Evolutionary conservation across 2,329 filamentous ascomycete genomes (phyloP).

Genomic region (Chaetomiaceae sp.): DNA sequence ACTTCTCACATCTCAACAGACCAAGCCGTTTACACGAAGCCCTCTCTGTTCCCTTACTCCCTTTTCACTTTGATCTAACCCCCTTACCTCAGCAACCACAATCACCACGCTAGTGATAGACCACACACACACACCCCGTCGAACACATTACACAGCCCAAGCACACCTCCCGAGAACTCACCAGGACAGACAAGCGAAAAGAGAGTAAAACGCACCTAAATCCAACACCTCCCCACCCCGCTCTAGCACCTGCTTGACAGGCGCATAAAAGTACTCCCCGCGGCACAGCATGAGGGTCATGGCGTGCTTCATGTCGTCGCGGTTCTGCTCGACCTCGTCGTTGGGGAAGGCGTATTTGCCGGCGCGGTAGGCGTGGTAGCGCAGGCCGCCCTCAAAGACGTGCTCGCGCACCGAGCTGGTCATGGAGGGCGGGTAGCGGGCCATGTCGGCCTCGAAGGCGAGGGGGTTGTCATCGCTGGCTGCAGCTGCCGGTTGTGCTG

Average conservation of each 20-base stretch:
- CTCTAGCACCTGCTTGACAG: constrained; percentile 34
- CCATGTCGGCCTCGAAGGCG: constrained; percentile 19
- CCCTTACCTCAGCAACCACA: no score
- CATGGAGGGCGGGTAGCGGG: constrained; percentile 26
- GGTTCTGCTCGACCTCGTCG: constrained; percentile 36
- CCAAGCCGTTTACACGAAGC: no score
- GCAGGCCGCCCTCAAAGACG: constrained; percentile 30
- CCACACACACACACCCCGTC: no score
- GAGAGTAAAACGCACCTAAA: constrained; percentile 34
- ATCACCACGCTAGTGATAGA: no score
- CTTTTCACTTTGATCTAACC: no score
- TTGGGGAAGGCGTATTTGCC: constrained; percentile 34
- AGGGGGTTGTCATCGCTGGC: background rate
- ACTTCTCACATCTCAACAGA: no score
- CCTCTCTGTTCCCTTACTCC: no score
- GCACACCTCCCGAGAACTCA: no score
- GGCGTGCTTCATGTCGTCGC: constrained; percentile 37
- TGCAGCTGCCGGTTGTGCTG: background rate
- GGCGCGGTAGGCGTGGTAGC: constrained; percentile 33
- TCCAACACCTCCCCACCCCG: constrained; percentile 41
- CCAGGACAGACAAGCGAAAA: background rate
- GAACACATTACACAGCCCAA: no score
- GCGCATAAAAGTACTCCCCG: constrained; percentile 39
- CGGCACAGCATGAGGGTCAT: constrained; percentile 32
- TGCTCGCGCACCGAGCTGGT: constrained; percentile 27